Evolutionary conservation across 2,329 filamentous ascomycete species (phyloP), one percentile per base, ranked within the genome.

Genomic region (Raffaelea arxii): DNA sequence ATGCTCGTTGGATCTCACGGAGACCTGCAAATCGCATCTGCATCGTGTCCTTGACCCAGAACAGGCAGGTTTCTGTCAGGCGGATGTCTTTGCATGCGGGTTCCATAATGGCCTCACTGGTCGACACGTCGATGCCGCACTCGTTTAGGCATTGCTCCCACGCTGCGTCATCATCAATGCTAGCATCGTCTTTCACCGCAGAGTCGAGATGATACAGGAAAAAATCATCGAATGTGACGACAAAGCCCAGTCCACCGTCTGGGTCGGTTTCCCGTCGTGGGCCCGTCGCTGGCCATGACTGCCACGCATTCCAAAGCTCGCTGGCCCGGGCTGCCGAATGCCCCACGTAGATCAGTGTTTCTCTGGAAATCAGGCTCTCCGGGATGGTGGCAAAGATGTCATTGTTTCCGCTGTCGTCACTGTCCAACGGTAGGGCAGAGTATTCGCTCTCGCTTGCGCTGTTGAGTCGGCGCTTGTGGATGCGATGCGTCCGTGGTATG

Each of bases 281-380:
- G 9, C 27, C 27, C 9, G 27, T 10, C 16, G 9, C 27, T 10
- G 27, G 27, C 27, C 27, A 32, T 9, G 27, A 10, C 16, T 9
- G 9, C 27, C 27, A 32, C 10, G 27, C 27, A 9, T 16, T 32
- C 27, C 27, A 32, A 16, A 32, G 9, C 27, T 32, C 27, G 86
- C 16, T 16, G 9, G 27, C 27, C 16, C 16, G 9, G 27, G 27
- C 27, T 9, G 9, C 27, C 16, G 27, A 32, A 32, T 10, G 27
- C 9, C 27, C 27, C 9, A 32, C 16, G 27, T 32, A 32, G 27
- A 32, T 16, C 10, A 32, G 27, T 32, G 16, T 16, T 16, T 32
- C 27, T 32, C 27, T 9, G 9, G 27, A 32, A 10, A 32, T 16
- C 27, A 32, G 27, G 16, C 10, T 10, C 9, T 16, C 10, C 9